Evolutionary conservation across 1,284 basidiomycete species (phyloP).

Genomic region (Microbotryum silenes-acaulis): DNA sequence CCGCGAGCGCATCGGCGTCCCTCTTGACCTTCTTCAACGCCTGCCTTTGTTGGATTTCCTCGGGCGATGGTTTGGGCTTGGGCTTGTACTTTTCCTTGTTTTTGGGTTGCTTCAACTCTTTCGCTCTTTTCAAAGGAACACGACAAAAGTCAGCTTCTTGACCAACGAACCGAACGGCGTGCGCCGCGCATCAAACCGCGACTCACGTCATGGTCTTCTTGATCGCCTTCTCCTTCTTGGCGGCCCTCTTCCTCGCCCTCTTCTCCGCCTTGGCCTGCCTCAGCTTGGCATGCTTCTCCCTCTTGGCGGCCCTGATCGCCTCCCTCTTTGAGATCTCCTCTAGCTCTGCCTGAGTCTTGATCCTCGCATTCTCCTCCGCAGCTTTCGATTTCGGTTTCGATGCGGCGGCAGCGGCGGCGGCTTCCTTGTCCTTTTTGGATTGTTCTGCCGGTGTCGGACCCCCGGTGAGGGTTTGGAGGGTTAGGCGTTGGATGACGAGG

Average conservation of each 20-base stretch:
- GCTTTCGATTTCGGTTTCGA: background rate
- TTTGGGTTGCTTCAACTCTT: too few relatives aligned
- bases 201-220: conserved; percentile 8
- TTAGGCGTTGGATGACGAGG: conserved; percentile 16
- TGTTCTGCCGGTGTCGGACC: conserved; percentile 1
- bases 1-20: background rate
- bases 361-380: conserved; percentile 1
- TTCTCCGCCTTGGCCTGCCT: conserved; percentile 3
- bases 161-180: conserved; percentile 1
- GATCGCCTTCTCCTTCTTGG: conserved; percentile 7
- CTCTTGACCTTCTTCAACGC: conserved; percentile 11
- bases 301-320: conserved; percentile 17
- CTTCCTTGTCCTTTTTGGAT: conserved; percentile 1
- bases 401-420: background rate
- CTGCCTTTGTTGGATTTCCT: background rate
- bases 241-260: conserved; percentile 9
- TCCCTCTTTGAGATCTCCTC: conserved; percentile 14
- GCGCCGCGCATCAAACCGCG: conserved; percentile 2
- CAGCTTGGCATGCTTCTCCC: conserved; percentile 3
- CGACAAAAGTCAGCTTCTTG: background rate
- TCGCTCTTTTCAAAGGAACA: background rate
- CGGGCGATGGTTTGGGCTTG: background rate
- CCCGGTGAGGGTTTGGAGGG: conserved; percentile 19
- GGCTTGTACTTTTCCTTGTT: background rate
- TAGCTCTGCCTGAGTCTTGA: conserved; percentile 8